A percentile compares a stretch with the other conserved stretches of the same genome.
These are phyloP conservation scores for Oryza australiensis DNA, from an alignment of 176 grass and related monocot genomes.

Conservation along the genomic window DNA sequence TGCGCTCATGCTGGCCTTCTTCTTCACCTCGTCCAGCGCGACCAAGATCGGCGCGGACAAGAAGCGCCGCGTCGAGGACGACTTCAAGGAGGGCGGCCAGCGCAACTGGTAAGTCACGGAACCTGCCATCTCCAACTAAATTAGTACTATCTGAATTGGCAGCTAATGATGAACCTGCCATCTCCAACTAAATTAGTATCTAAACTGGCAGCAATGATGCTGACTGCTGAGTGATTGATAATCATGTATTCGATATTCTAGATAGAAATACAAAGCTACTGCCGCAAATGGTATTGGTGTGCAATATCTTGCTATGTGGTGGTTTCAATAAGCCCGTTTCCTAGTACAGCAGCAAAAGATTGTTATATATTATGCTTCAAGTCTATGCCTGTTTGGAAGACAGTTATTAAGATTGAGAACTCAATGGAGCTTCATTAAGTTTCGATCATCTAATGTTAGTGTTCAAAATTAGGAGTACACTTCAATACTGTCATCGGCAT, in stretches of 20 bases:
- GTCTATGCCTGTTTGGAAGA: background rate
- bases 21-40: slow-evolving; percentile 71
- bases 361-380: background rate
- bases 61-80: slow-evolving; percentile 67
- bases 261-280: background rate
- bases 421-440: background rate
- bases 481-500: background rate
- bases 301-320: background rate
- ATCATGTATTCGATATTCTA: background rate
- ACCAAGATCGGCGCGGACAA: slow-evolving; percentile 77
- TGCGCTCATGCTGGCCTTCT: slow-evolving; percentile 80
- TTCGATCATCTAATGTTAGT: background rate
- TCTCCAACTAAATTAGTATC: too few relatives aligned
- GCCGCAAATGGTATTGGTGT: background rate
- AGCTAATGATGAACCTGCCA: too few relatives aligned
- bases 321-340: background rate
- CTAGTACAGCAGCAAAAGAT: background rate
- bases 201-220: background rate
- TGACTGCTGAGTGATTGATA: background rate
- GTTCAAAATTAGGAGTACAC: background rate
- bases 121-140: background rate
- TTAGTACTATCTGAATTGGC: background rate
- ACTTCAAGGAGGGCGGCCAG: slow-evolving; percentile 91
- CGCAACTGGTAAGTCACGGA: slow-evolving; percentile 63
- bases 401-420: background rate